Evolutionary conservation across 73 alveolate species (phyloP).

Genomic region (Paramecium sexaurelia): DNA sequence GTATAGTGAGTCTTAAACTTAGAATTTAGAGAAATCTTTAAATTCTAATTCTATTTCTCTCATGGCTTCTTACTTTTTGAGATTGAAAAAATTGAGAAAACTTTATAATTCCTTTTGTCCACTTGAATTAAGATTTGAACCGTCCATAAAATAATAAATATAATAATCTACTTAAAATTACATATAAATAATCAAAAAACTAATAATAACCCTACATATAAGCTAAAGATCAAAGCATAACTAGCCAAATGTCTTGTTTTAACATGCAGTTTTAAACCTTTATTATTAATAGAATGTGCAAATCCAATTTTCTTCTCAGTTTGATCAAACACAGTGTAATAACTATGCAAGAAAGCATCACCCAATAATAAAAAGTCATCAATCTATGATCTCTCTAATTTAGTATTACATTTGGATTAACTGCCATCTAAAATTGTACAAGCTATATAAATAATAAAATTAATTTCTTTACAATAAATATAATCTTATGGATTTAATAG

Average conservation of each 20-base stretch:
- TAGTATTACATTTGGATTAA: slow-evolving; percentile 22
- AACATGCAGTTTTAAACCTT: neutral
- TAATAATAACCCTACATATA: neutral
- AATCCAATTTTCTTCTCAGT: neutral
- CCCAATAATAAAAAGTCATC: slow-evolving; percentile 30
- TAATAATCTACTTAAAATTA: neutral
- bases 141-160: neutral
- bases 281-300: slow-evolving; percentile 49
- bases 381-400: slow-evolving; percentile 30
- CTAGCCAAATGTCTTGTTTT: neutral
- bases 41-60: slow-evolving; percentile 24
- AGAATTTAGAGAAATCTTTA: neutral
- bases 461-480: neutral
- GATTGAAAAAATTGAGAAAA: slow-evolving; percentile 11
- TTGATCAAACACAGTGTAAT: slow-evolving; percentile 29
- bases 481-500: slow-evolving; percentile 7
- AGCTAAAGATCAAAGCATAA: neutral
- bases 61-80: slow-evolving; percentile 5
- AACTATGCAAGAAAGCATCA: slow-evolving; percentile 42
- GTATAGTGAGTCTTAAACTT: neutral
- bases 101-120: slow-evolving; percentile 15
- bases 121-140: slow-evolving; percentile 4
- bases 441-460: neutral
- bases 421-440: neutral
- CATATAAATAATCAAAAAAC: neutral